These are phyloP conservation scores for Blastobotrys buckinghamii DNA, from an alignment of 1,139 yeast genomes.

Conservation along the genomic window DNA sequence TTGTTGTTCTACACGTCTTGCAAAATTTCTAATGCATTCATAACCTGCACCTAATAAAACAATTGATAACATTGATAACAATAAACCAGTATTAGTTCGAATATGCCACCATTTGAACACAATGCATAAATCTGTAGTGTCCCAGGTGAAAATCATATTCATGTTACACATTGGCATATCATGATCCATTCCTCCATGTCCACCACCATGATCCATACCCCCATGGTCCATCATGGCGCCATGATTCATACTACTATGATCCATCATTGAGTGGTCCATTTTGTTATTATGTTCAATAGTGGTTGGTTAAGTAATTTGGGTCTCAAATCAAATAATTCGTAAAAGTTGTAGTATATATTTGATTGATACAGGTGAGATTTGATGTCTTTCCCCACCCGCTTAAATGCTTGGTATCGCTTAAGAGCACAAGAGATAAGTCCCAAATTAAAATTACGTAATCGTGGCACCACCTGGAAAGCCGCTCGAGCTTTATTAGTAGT, in stretches of 20 bases:
- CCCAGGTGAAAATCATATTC: slow-evolving; percentile 84
- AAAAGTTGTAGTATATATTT: too few species aligned
- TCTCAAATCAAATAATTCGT: too few species aligned
- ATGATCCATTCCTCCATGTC: slow-evolving; percentile 1
- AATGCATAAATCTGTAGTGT: slow-evolving; percentile 64
- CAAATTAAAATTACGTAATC: slow-evolving; percentile 5
- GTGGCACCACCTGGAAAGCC: slow-evolving; percentile 1
- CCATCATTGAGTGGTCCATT: slow-evolving; percentile 28
- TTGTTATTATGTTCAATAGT: background rate
- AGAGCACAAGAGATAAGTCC: background rate
- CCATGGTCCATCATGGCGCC: slow-evolving; percentile 25
- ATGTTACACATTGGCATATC: slow-evolving; percentile 48
- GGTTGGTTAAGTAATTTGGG: background rate
- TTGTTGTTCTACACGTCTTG: slow-evolving; percentile 8
- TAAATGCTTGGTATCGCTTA: too few species aligned
- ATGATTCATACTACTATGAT: slow-evolving; percentile 21
- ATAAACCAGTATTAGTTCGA: slow-evolving; percentile 44
- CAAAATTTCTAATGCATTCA: slow-evolving; percentile 45
- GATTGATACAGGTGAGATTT: too few species aligned
- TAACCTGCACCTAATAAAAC: slow-evolving; percentile 50
- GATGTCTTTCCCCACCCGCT: too few species aligned
- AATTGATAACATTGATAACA: slow-evolving; percentile 48
- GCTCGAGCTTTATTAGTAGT: too few species aligned
- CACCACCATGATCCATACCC: slow-evolving; percentile 15
- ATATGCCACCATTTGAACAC: slow-evolving; percentile 79